A percentile compares a stretch with the other conserved stretches of the same genome.
Evolutionary conservation across 345 rosid species (phyloP).

Genomic region (Citrus cavaleriei): DNA sequence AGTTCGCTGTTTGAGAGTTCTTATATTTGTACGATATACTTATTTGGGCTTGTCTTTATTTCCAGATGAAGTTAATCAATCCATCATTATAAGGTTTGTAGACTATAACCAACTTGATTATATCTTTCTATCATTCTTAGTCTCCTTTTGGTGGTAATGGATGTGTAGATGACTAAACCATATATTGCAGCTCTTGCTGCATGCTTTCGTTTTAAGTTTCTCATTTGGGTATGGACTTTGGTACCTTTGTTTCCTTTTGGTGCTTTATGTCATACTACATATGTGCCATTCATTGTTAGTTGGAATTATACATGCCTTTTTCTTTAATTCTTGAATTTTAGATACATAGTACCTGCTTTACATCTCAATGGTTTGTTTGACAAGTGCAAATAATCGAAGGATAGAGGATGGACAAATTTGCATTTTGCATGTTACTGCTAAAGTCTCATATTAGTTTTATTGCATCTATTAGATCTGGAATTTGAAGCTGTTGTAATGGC

Average conservation of each 20-base stretch:
- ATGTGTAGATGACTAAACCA: not conserved
- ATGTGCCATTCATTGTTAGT: not conserved
- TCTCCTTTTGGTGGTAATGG: not conserved
- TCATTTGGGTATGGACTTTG: not conserved
- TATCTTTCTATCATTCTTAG: not conserved
- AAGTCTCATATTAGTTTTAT: not conserved
- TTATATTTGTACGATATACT: conserved; percentile 12
- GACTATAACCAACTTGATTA: not conserved
- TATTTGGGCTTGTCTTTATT: conserved; percentile 26
- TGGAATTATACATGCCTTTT: not conserved
- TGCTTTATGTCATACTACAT: not conserved
- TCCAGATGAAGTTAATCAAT: conserved; percentile 98
- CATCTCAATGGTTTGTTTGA: not conserved
- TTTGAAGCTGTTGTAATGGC: not conserved
- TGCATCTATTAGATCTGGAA: not conserved
- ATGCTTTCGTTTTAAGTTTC: not conserved
- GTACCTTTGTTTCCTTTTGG: not conserved
- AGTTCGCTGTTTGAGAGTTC: not conserved
- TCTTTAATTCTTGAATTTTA: too few relatives aligned
- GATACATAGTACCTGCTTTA: not conserved
- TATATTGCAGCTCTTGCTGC: not conserved
- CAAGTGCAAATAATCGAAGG: not conserved
- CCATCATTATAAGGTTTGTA: conserved; percentile 96
- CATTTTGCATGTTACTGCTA: not conserved
- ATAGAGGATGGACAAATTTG: not conserved